These are phyloP conservation scores for Solidago caesia DNA, from an alignment of 129 eudicot species.

Conservation along the genomic window DNA sequence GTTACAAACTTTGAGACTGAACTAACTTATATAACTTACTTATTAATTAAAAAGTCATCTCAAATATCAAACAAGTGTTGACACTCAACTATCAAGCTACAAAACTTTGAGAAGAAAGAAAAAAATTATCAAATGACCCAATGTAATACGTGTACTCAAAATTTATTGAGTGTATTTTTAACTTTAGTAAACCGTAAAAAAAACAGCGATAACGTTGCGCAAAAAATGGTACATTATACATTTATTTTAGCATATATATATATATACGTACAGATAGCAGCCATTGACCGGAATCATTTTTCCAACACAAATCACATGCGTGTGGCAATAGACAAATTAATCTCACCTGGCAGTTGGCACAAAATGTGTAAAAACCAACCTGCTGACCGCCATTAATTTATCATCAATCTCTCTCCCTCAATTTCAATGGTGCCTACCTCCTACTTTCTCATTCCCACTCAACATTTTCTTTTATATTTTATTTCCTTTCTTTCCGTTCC, in stretches of 20 bases:
- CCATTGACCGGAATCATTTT: slow-evolving; percentile 18
- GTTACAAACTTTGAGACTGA: no score
- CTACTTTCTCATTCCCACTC: background rate
- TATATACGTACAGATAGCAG: background rate
- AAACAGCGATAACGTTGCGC: no score
- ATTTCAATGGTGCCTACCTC: slow-evolving; percentile 3
- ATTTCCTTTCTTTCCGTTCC: background rate
- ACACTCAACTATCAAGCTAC: no score
- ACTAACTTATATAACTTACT: no score
- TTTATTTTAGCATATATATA: background rate
- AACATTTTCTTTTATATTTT: background rate
- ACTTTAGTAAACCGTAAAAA: background rate
- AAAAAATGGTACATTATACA: background rate
- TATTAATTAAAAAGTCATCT: no score
- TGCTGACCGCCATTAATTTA: background rate
- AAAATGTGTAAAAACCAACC: background rate
- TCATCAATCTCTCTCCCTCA: background rate
- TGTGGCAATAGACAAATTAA: slow-evolving; percentile 9
- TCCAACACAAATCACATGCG: slow-evolving; percentile 29
- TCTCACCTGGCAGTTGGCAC: slow-evolving; percentile 20
- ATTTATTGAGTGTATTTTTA: background rate
- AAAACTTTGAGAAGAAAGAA: no score
- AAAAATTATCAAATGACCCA: no score
- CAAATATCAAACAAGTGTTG: no score
- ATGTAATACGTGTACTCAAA: no score